Percentiles rank a stretch among this genome's conserved stretches.
phyloP scores from a whole-genome alignment of 1,284 basidiomycete species.

The Apiotrichum akiyoshidainum region DNA sequence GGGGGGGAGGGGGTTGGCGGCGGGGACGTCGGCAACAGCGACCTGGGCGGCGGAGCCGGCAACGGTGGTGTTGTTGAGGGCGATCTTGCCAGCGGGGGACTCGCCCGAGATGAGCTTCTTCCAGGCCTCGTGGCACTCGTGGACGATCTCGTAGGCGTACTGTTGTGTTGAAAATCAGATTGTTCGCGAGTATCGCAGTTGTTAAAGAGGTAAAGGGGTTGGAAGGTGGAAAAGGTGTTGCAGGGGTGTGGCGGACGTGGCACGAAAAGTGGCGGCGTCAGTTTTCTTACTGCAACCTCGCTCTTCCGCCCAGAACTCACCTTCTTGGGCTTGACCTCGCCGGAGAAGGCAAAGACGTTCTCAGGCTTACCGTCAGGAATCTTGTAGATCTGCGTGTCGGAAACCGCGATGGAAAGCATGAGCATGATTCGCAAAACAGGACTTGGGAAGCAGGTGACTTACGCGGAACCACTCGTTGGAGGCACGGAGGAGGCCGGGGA shows the following conservation, averaged over 20 bases:
- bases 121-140: slow-evolving; percentile 99
- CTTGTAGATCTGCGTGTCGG: slow-evolving; percentile 89
- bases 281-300: too few relatives aligned
- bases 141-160: slow-evolving; percentile 97
- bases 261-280: neutral
- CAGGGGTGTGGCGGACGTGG: too few relatives aligned
- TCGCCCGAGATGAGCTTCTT: slow-evolving; percentile 86
- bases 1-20: too few relatives aligned
- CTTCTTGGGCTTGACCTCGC: slow-evolving; percentile 94
- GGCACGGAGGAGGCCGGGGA: slow-evolving; percentile 91
- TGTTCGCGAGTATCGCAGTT: too few relatives aligned
- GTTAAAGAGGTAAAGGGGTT: too few relatives aligned
- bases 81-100: slow-evolving; percentile 62
- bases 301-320: neutral
- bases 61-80: slow-evolving; percentile 65
- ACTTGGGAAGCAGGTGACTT: too few relatives aligned
- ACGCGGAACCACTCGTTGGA: slow-evolving; percentile 88
- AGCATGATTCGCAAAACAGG: too few relatives aligned
- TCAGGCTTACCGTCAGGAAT: slow-evolving; percentile 96
- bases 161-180: slow-evolving; percentile 59
- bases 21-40: slow-evolving; percentile 65
- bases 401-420: too few relatives aligned
- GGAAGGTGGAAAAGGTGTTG: too few relatives aligned
- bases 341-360: slow-evolving; percentile 98
- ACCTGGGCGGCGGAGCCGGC: slow-evolving; percentile 69